These are phyloP conservation scores for Ceratocystis harringtonii DNA, from an alignment of 2,329 filamentous ascomycete genomes.

Conservation along the genomic window DNA sequence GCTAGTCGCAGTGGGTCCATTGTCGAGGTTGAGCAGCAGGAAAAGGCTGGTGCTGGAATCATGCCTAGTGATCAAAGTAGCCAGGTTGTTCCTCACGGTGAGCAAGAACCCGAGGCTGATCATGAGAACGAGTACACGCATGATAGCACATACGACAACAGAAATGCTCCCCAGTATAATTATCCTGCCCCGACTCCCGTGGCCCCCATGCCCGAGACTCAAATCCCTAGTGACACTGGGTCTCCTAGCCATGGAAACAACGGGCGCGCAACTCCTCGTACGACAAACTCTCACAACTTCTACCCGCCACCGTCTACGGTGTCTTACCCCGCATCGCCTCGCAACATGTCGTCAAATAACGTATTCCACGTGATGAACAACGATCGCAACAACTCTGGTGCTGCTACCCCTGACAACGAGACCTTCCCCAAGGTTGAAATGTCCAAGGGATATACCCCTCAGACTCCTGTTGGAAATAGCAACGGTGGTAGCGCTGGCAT, in stretches of 20 bases:
- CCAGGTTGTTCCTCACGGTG: conserved; percentile 38
- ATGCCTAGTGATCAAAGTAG: conserved; percentile 35
- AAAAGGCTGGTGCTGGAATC: conserved; percentile 55
- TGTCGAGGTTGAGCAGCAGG: conserved; percentile 25
- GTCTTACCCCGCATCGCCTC: conserved; percentile 67
- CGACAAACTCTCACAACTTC: conserved; percentile 52
- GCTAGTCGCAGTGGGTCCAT: conserved; percentile 33
- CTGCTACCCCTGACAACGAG: conserved; percentile 51
- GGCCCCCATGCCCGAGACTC: conserved; percentile 56
- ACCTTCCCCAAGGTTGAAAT: conserved; percentile 52
- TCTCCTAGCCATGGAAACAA: conserved; percentile 49
- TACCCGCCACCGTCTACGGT: conserved; percentile 49
- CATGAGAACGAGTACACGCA: conserved; percentile 78
- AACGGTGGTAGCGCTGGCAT: conserved; percentile 33
- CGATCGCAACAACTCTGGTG: conserved; percentile 47
- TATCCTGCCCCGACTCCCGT: conserved; percentile 57
- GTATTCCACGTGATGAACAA: conserved; percentile 83
- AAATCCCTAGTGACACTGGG: conserved; percentile 69
- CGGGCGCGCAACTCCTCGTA: conserved; percentile 73
- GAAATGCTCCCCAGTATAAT: conserved; percentile 53
- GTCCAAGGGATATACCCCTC: conserved; percentile 47
- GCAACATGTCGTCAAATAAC: conserved; percentile 58
- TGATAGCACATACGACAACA: conserved; percentile 57
- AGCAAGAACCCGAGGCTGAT: conserved; percentile 56
- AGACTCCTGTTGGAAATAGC: conserved; percentile 50